A percentile compares a stretch with the other conserved stretches of the same genome.
phyloP scores from a whole-genome alignment of 306 rosid species.

The Gastrolobium villosum region DNA sequence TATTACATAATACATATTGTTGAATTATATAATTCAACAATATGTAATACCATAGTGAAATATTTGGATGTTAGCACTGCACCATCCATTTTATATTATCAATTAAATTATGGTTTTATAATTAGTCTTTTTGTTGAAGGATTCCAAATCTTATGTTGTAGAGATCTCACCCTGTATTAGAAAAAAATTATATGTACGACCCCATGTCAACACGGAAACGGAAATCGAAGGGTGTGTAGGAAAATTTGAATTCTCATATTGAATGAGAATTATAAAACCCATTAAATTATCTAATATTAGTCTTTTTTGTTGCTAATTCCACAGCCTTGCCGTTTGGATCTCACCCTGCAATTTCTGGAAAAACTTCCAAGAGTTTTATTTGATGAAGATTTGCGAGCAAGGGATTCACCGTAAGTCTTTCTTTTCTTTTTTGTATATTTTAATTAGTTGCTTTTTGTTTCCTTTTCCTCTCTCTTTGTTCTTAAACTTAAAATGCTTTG shows the following conservation, averaged over 20 bases:
- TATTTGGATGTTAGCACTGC: neutral
- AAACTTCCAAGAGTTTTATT: slow-evolving; percentile 72
- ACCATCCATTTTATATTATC: neutral
- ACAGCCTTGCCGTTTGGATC: slow-evolving; percentile 74
- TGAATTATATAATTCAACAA: too few relatives aligned
- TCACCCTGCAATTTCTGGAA: slow-evolving; percentile 66
- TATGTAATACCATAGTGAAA: too few relatives aligned
- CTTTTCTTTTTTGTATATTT: slow-evolving; percentile 9
- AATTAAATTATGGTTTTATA: too few relatives aligned
- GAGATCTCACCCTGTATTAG: too few relatives aligned
- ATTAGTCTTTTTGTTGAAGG: too few relatives aligned
- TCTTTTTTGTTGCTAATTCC: slow-evolving; percentile 1
- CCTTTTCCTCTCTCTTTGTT: neutral
- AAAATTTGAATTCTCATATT: too few relatives aligned
- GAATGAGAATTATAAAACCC: too few relatives aligned
- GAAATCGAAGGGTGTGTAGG: too few relatives aligned
- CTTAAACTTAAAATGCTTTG: slow-evolving; percentile 3
- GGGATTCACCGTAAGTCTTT: slow-evolving; percentile 73
- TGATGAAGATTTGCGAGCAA: slow-evolving; percentile 74
- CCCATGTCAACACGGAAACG: too few relatives aligned
- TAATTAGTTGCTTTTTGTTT: slow-evolving; percentile 25
- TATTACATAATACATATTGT: too few relatives aligned
- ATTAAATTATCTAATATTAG: neutral
- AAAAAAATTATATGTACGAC: too few relatives aligned
- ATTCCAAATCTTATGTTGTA: too few relatives aligned